Evolutionary conservation across 108 stramenopile genomes (phyloP).

Genomic region (Ochromonas danica): DNA sequence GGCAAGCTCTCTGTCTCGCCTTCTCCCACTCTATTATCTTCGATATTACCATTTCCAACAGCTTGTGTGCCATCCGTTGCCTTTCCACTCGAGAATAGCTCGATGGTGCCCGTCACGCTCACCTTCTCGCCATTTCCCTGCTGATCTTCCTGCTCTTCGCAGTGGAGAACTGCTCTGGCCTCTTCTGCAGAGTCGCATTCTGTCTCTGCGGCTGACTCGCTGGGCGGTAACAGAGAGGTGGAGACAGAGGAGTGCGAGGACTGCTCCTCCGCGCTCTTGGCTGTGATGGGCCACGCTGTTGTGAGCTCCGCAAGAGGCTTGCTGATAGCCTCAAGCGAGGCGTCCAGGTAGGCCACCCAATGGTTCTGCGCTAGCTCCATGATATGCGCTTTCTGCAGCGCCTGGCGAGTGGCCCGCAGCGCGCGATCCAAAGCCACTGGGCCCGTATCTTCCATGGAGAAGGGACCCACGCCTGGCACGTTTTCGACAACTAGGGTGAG

Average conservation of each 20-base stretch:
- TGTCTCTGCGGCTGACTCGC: background rate
- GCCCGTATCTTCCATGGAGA: constrained; percentile 6
- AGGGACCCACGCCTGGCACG: constrained; percentile 1
- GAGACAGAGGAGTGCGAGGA: background rate
- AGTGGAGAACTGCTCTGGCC: no score
- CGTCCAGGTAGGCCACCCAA: background rate
- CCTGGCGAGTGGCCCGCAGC: background rate
- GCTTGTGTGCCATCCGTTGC: background rate
- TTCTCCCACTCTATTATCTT: background rate
- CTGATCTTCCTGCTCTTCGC: no score
- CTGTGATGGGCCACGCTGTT: no score
- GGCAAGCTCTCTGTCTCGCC: background rate
- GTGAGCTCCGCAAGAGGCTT: background rate
- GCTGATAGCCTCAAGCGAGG: background rate
- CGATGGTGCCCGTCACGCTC: background rate
- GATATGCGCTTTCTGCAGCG: background rate
- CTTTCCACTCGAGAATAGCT: background rate
- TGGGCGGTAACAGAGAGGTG: background rate
- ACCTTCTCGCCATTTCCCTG: no score
- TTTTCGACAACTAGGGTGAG: constrained; percentile 31
- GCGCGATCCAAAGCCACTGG: background rate
- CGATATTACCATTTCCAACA: background rate
- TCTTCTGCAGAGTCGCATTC: background rate
- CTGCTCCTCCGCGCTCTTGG: no score
- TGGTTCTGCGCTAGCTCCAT: background rate